A percentile compares a stretch with the other conserved stretches of the same genome.
Conservation (phyloP, 2,329 filamentous ascomycete species). For the Polytolypa hystricis region DNA sequence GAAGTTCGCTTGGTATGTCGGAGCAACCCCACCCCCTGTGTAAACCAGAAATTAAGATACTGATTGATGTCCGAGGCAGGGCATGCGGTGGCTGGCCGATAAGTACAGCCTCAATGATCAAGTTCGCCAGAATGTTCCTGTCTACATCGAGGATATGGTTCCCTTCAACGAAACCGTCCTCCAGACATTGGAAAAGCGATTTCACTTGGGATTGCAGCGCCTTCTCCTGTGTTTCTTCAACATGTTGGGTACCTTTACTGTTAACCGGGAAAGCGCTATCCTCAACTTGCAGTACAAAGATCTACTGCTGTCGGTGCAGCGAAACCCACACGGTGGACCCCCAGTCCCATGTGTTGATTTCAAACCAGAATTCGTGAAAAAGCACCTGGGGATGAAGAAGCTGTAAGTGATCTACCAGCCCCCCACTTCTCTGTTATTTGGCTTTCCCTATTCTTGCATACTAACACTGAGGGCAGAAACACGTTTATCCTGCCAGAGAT, state of each 20-base stretch:
- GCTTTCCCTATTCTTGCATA: slow-evolving; percentile 6
- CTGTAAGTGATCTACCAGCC: slow-evolving; percentile 11
- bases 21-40: slow-evolving; percentile 1
- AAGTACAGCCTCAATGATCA: slow-evolving; percentile 13
- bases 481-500: slow-evolving; percentile 26
- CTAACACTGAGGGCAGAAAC: slow-evolving; percentile 15
- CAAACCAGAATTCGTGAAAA: slow-evolving; percentile 15
- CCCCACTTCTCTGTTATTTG: not conserved
- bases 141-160: slow-evolving; percentile 18
- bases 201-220: slow-evolving; percentile 14
- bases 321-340: slow-evolving; percentile 13
- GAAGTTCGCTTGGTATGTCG: slow-evolving; percentile 11
- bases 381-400: slow-evolving; percentile 14
- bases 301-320: slow-evolving; percentile 14
- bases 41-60: slow-evolving; percentile 5
- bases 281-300: slow-evolving; percentile 16
- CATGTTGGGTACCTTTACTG: slow-evolving; percentile 15
- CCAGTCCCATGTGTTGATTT: slow-evolving; percentile 13
- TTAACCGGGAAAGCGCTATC: slow-evolving; percentile 13
- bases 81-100: slow-evolving; percentile 13
- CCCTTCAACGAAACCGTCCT: slow-evolving; percentile 17
- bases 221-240: slow-evolving; percentile 17
- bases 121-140: slow-evolving; percentile 9
- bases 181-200: slow-evolving; percentile 14
- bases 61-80: too few species aligned